Conservation (phyloP, 495 filamentous ascomycete genomes). For the Aspergillus cavernicola region DNA sequence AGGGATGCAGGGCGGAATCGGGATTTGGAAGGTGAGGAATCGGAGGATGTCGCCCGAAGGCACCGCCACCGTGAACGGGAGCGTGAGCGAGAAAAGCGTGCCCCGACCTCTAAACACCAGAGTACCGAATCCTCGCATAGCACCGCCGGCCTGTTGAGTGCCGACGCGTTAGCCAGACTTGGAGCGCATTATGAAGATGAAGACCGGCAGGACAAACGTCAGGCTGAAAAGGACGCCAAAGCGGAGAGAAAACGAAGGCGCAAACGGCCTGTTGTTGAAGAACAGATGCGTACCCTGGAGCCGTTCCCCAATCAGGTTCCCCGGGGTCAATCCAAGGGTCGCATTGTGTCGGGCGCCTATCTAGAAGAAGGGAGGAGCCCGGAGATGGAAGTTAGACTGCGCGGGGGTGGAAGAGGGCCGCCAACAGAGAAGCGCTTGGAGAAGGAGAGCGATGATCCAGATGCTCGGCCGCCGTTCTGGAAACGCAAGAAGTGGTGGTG, state of each 20-base stretch:
- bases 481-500: slow-evolving; percentile 34
- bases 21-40: slow-evolving; percentile 8
- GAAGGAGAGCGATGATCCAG: slow-evolving; percentile 33
- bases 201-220: slow-evolving; percentile 17
- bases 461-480: slow-evolving; percentile 26
- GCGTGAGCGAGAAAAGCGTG: slow-evolving; percentile 12
- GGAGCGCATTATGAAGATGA: slow-evolving; percentile 52
- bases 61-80: slow-evolving; percentile 20
- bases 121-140: slow-evolving; percentile 41
- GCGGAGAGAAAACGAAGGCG: slow-evolving; percentile 34
- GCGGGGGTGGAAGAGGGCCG: slow-evolving; percentile 34
- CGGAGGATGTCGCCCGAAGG: slow-evolving; percentile 2
- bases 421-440: slow-evolving; percentile 27
- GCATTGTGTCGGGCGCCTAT: slow-evolving; percentile 64
- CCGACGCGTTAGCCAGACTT: slow-evolving; percentile 58
- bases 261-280: slow-evolving; percentile 28
- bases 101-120: slow-evolving; percentile 30
- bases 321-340: slow-evolving; percentile 46
- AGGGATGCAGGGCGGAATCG: slow-evolving; percentile 12
- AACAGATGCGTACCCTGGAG: slow-evolving; percentile 25
- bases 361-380: slow-evolving; percentile 59
- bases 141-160: slow-evolving; percentile 37
- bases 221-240: slow-evolving; percentile 33
- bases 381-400: slow-evolving; percentile 36
- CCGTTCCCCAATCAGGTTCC: slow-evolving; percentile 26